Conservation (phyloP, 2,329 filamentous ascomycete genomes). For the Corynespora cassiicola region DNA sequence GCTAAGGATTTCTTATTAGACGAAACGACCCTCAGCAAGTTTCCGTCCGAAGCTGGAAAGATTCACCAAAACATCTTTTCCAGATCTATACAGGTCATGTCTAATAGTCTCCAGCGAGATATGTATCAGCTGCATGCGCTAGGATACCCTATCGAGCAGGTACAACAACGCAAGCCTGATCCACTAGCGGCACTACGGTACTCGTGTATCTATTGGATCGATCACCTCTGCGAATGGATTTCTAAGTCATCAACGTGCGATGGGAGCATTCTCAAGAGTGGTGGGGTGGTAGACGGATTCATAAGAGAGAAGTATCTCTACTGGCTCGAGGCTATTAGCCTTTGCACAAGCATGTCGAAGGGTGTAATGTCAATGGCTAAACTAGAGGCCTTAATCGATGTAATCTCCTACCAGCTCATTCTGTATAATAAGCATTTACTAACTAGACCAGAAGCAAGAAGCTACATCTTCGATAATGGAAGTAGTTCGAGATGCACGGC, state of each 20-base stretch:
- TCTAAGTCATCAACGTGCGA: conserved; percentile 1
- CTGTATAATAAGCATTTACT: no score
- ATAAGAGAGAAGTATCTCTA: conserved; percentile 15
- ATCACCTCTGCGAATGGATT: conserved; percentile 16
- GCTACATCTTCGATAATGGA: neutral
- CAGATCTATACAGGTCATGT: conserved; percentile 26
- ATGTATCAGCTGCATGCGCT: conserved; percentile 43
- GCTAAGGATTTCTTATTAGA: conserved; percentile 49
- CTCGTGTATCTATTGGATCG: conserved; percentile 41
- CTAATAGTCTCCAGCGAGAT: conserved; percentile 49
- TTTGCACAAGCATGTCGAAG: conserved; percentile 17
- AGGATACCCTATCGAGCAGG: conserved; percentile 19
- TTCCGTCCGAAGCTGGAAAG: conserved; percentile 28
- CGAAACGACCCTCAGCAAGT: conserved; percentile 26
- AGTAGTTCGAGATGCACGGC: conserved; percentile 8
- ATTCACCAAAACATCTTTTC: conserved; percentile 41
- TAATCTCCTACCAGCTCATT: no score
- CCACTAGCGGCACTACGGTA: conserved; percentile 24
- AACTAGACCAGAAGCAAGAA: no score
- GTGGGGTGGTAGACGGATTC: conserved; percentile 10
- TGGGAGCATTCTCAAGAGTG: conserved; percentile 1
- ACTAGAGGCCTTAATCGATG: conserved; percentile 11
- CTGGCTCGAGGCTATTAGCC: conserved; percentile 21
- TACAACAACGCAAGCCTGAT: conserved; percentile 26
- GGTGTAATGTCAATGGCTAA: conserved; percentile 18